phyloP scores from a whole-genome alignment of 306 rosid genomes.

The Echinosophora koreensis region DNA sequence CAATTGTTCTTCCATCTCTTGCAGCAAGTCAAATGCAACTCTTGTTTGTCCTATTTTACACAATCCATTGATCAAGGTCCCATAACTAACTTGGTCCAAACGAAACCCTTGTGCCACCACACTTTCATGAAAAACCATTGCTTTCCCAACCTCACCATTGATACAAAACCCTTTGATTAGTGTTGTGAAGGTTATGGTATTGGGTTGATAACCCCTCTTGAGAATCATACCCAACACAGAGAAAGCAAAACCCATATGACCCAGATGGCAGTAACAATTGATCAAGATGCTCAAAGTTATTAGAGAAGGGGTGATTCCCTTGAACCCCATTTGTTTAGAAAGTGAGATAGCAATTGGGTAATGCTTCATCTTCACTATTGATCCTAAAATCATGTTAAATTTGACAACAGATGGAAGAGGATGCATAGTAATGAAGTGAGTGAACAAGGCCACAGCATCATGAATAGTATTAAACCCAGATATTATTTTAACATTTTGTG shows the following conservation, averaged over 20 bases:
- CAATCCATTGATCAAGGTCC: slow-evolving; percentile 48
- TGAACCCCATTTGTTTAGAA: slow-evolving; percentile 33
- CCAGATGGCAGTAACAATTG: slow-evolving; percentile 52
- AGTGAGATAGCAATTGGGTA: slow-evolving; percentile 37
- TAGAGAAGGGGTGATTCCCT: slow-evolving; percentile 36
- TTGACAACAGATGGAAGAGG: slow-evolving; percentile 37
- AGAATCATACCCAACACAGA: slow-evolving; percentile 43
- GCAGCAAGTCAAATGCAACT: slow-evolving; percentile 36
- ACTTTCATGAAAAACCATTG: slow-evolving; percentile 38
- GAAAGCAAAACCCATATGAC: slow-evolving; percentile 47
- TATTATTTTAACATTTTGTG: not conserved
- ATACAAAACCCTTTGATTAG: slow-evolving; percentile 47
- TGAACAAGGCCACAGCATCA: slow-evolving; percentile 42
- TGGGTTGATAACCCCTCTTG: slow-evolving; percentile 44
- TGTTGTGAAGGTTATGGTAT: slow-evolving; percentile 35
- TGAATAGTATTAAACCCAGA: slow-evolving; percentile 30
- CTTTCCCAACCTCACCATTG: slow-evolving; percentile 39
- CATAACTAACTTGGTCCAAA: slow-evolving; percentile 42
- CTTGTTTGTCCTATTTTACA: slow-evolving; percentile 41
- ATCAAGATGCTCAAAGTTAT: slow-evolving; percentile 46
- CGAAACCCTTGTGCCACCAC: slow-evolving; percentile 27
- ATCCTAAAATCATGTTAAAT: slow-evolving; percentile 43
- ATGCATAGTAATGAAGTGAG: slow-evolving; percentile 26
- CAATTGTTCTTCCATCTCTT: slow-evolving; percentile 30
- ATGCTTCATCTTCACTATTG: slow-evolving; percentile 45